Evolutionary conservation across 768 basidiomycete genomes (phyloP), one percentile per base, ranked within the genome.

Genomic region (Mycena crocata): DNA sequence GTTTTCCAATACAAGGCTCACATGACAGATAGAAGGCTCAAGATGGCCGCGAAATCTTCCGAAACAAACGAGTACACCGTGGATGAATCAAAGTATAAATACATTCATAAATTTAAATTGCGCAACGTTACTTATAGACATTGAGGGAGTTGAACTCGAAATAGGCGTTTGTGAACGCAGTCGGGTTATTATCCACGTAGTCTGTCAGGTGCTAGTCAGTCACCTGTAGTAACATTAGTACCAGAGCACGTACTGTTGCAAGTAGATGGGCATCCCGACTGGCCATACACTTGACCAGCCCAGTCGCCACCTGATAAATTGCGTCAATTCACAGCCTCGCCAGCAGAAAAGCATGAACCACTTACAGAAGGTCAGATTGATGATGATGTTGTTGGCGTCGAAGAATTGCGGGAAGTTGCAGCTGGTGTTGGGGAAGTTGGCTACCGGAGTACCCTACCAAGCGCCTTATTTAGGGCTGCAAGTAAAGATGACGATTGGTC

Each of bases 131-230:
- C 5, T 48, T 15, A 56, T 83, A 83, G 2, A 83, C 71, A 37
- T 83, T 83, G 52, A 93, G 76, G 2, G 85, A 83, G 31, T 84
- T 85, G 75, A 93, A 82, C 40, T 91, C 85, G 79, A 91, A 93
- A 79, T 85, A 92, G 1, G 92, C 91, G 19, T 87, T 77, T n/a
- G 69, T 46, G 76, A 92, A 93, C 14, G 87, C 86, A 13, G 71
- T 67, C 0, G 93, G 92, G 74, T 90, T 88, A 70, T 81, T 82
- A 78, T 87, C 84, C 57, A 91, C 90, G 72, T 79, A 88, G 55
- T 86, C 89, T 90, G 60, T 51, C 14, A 28, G 21, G 28, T 24
- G 15, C n/a, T 50, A n/a, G 13, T 8, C 44, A 66, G 28, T 23
- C 30, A 32, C 31, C 32, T 57, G 39, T 51, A 30, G 12, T 4